Evolutionary conservation across 306 rosid species (phyloP).

Genomic region (Aeschynomene evenia): DNA sequence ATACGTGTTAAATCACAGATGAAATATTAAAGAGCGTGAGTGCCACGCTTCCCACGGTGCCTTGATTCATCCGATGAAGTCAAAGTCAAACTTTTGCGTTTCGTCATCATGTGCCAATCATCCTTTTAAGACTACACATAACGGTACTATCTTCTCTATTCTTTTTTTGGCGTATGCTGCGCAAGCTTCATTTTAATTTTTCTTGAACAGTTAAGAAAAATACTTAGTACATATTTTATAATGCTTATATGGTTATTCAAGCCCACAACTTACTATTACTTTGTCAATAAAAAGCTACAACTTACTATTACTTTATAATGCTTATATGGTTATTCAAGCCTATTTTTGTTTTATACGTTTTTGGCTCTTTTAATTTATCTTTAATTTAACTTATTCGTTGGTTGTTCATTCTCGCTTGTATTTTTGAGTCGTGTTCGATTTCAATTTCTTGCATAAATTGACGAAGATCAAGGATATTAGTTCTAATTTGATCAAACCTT

Average conservation of each 20-base stretch:
- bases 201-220: too few relatives aligned
- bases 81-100: conserved; percentile 26
- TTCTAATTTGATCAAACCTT: not conserved
- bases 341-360: too few relatives aligned
- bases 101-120: conserved; percentile 33
- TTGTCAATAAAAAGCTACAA: too few relatives aligned
- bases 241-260: too few relatives aligned
- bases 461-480: not conserved
- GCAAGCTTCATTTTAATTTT: conserved; percentile 21
- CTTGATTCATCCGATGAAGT: conserved; percentile 25
- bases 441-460: not conserved
- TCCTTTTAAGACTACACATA: not conserved
- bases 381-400: not conserved
- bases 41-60: conserved; percentile 5
- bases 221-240: not conserved
- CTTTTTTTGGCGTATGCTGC: not conserved
- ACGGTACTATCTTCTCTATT: conserved; percentile 24
- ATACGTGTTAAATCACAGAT: not conserved
- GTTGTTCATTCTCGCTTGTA: not conserved
- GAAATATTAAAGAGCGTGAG: conserved; percentile 13
- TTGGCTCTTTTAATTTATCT: too few relatives aligned
- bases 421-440: not conserved
- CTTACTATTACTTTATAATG: too few relatives aligned
- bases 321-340: too few relatives aligned
- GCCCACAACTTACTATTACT: too few relatives aligned